Base-by-base conservation (phyloP, 441 rosid species). In the Croton setiger region DNA sequence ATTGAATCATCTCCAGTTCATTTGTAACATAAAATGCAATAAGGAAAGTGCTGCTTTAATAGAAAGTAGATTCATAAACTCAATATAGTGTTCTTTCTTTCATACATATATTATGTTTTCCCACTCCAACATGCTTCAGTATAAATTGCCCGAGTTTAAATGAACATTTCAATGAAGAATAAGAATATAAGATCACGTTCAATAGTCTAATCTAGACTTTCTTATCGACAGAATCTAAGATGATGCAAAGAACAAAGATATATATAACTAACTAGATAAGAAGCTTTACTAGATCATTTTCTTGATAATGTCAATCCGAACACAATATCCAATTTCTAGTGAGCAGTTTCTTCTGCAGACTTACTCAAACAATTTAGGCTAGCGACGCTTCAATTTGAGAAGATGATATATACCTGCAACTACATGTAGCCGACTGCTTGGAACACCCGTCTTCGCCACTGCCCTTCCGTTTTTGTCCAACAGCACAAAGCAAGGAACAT, bases 401-500 rank as follows among this genome's bases (percentile, higher is more conserved):
- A 89, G 90, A 79, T 91, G 91, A 67, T 92, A 86, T 54, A 93
- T 73, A 52, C 95, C 97, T 0, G 96, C 98, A 27, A 89, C 83
- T 52, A 89, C 96, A 78, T 91, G 97, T 21, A 86, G 76, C 65
- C 93, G 83, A 72, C 96, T 93, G 79, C 81, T 86, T 3, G 97
- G 95, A 72, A 89, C 74, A 61, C 95, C 98, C 0, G 95, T 88
- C 66, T 88, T 94, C 21, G 91, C 96, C 72, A 94, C 71, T 13
- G 98, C 97, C 52, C 70, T 82, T 66, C 98, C 97, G 9, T 85
- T 75, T 71, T 87, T 86, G 72, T 94, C 98, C 92, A 92, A 74
- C 76, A 92, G 63, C 64, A 89, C 96, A 81, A 88, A 92, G 84
- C 99, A 90, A 74, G 97, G 98, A 64, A 92, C 96, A 35, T 92